Conservation (phyloP, 2,329 filamentous ascomycete genomes). For the Talaromyces sp. region DNA sequence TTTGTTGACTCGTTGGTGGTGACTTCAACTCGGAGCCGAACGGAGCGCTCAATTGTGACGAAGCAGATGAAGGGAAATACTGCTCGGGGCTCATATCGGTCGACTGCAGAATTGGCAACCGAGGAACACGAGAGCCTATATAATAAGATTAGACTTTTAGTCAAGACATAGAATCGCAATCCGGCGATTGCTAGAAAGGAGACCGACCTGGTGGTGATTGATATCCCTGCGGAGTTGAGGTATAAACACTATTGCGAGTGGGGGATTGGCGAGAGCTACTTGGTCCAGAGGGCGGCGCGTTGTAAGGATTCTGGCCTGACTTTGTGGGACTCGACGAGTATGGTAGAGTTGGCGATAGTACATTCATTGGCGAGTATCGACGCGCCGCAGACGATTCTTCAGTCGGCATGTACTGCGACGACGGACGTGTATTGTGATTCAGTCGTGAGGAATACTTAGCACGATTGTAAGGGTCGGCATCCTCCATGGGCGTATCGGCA, state of each 20-base stretch:
- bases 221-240: slow-evolving; percentile 55
- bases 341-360: slow-evolving; percentile 72
- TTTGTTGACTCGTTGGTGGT: slow-evolving; percentile 42
- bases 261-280: slow-evolving; percentile 67
- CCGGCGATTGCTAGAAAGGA: slow-evolving; percentile 5
- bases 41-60: slow-evolving; percentile 66
- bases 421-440: slow-evolving; percentile 66
- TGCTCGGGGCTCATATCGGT: slow-evolving; percentile 66
- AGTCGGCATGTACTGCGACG: slow-evolving; percentile 67
- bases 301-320: slow-evolving; percentile 46
- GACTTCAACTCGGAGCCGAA: slow-evolving; percentile 54
- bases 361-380: slow-evolving; percentile 95
- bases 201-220: slow-evolving; percentile 57
- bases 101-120: slow-evolving; percentile 69
- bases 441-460: slow-evolving; percentile 82
- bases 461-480: slow-evolving; percentile 78
- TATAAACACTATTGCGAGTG: slow-evolving; percentile 59
- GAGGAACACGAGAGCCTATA: slow-evolving; percentile 51
- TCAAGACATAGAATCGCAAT: not conserved
- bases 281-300: slow-evolving; percentile 51
- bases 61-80: slow-evolving; percentile 67
- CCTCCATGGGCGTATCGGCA: slow-evolving; percentile 80
- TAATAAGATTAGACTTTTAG: slow-evolving; percentile 35
- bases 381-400: slow-evolving; percentile 80
- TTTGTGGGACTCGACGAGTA: slow-evolving; percentile 65